These are phyloP conservation scores for Lithospermum erythrorhizon DNA, from an alignment of 257 asterid genomes.

Conservation along the genomic window DNA sequence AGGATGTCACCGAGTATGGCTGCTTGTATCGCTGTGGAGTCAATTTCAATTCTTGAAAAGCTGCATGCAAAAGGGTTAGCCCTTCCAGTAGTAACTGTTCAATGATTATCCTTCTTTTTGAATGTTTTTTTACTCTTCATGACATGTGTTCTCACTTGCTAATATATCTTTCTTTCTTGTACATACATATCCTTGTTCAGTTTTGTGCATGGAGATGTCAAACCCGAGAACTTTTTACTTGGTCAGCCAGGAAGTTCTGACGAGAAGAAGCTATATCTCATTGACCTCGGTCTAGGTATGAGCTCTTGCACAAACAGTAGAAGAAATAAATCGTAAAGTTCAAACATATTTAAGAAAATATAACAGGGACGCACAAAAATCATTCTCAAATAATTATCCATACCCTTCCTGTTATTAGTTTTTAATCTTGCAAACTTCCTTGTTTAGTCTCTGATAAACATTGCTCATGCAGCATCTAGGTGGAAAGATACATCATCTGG, in stretches of 20 bases:
- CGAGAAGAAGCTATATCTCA: conserved; percentile 47
- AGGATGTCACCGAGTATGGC: neutral
- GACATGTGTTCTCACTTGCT: neutral
- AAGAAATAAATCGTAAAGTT: neutral
- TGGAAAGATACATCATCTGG: neutral
- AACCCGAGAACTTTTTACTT: conserved; percentile 58
- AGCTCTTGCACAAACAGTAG: neutral
- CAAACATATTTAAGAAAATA: neutral
- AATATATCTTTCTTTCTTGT: neutral
- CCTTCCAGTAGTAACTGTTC: neutral
- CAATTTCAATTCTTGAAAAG: neutral
- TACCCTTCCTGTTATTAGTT: neutral
- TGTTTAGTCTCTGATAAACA: conserved; percentile 8
- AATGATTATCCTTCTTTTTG: too few species aligned
- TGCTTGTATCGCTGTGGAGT: neutral
- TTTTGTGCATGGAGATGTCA: conserved; percentile 59
- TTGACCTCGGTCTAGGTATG: conserved; percentile 64
- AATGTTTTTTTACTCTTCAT: too few species aligned
- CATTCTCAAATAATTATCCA: neutral
- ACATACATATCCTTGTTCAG: conserved; percentile 11
- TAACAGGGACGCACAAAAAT: too few species aligned
- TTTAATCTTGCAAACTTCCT: neutral
- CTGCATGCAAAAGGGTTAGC: conserved; percentile 1
- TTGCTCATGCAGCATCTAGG: neutral
- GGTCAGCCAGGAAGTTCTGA: conserved; percentile 47